Percentiles rank a stretch among this genome's conserved stretches.
Conservation (phyloP, 1,284 basidiomycete genomes). For the Sanghuangporus weigelae region DNA sequence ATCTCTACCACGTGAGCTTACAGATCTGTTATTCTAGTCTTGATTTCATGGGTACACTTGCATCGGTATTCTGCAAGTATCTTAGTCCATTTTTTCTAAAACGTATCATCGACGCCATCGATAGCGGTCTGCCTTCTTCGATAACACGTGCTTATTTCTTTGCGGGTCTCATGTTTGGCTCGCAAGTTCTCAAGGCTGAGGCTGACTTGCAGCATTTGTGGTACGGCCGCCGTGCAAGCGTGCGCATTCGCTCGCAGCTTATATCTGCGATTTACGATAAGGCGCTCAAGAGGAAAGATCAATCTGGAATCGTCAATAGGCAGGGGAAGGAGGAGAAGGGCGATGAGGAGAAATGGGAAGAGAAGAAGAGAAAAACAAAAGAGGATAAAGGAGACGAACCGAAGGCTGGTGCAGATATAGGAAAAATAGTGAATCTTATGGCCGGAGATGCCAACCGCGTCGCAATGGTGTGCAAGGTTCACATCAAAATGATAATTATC, state of each 20-base stretch:
- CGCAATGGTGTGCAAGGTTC: conserved; percentile 50
- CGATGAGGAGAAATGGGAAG: conserved; percentile 24
- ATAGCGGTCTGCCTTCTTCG: conserved; percentile 34
- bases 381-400: conserved; percentile 47
- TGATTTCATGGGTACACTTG: conserved; percentile 60
- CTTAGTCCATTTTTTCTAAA: conserved; percentile 64
- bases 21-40: conserved; percentile 28
- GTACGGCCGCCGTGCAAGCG: conserved; percentile 66
- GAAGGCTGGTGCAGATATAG: conserved; percentile 65
- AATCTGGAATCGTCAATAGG: conserved; percentile 66
- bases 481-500: not conserved
- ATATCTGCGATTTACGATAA: conserved; percentile 89
- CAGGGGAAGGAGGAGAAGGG: conserved; percentile 39
- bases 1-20: not conserved
- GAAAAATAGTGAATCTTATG: conserved; percentile 80
- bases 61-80: conserved; percentile 68
- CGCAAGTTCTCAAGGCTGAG: conserved; percentile 57
- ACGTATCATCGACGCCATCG: conserved; percentile 21
- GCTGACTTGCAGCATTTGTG: conserved; percentile 77
- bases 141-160: conserved; percentile 66
- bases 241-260: conserved; percentile 66
- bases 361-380: conserved; percentile 32
- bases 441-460: conserved; percentile 35
- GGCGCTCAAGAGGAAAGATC: conserved; percentile 80
- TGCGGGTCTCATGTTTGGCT: conserved; percentile 60